Conservation (phyloP, 805 yeast genomes). For the Helenozyma rhizophorensis region DNA sequence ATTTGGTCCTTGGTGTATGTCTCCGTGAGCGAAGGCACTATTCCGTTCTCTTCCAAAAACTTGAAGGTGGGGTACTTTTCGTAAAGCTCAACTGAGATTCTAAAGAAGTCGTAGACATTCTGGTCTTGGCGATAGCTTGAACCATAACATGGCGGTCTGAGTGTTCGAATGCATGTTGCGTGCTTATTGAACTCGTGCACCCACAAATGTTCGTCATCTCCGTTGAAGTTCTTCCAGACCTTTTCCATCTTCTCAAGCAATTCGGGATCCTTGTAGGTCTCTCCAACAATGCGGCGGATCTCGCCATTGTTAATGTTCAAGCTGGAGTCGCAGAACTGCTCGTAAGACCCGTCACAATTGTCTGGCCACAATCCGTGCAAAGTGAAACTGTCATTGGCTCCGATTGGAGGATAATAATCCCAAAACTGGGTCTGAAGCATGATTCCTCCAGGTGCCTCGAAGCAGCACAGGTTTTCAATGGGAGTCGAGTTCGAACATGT, state of each 20-base stretch:
- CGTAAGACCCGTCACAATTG: slow-evolving; percentile 36
- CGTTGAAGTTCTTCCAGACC: slow-evolving; percentile 27
- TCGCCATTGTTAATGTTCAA: slow-evolving; percentile 23
- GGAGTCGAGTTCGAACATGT: slow-evolving; percentile 56
- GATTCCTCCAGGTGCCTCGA: slow-evolving; percentile 38
- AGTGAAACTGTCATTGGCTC: slow-evolving; percentile 34
- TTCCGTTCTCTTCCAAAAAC: slow-evolving; percentile 32
- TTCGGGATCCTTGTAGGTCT: slow-evolving; percentile 22
- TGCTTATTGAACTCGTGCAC: slow-evolving; percentile 42
- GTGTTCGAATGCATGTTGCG: slow-evolving; percentile 39
- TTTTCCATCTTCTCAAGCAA: slow-evolving; percentile 24
- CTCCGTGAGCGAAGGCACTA: slow-evolving; percentile 28
- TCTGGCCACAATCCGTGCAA: slow-evolving; percentile 45
- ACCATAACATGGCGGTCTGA: slow-evolving; percentile 33
- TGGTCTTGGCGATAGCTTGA: slow-evolving; percentile 15
- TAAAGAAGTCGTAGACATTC: slow-evolving; percentile 28
- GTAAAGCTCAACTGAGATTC: slow-evolving; percentile 28
- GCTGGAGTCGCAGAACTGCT: slow-evolving; percentile 31
- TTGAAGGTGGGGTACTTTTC: slow-evolving; percentile 32
- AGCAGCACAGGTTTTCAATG: slow-evolving; percentile 46
- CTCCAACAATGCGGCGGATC: slow-evolving; percentile 22
- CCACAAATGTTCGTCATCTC: slow-evolving; percentile 34
- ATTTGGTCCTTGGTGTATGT: slow-evolving; percentile 33
- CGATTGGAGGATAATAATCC: slow-evolving; percentile 33
- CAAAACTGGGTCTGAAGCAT: slow-evolving; percentile 41